phyloP scores from a whole-genome alignment of 257 asterid genomes.

The Fraxinus excelsior region DNA sequence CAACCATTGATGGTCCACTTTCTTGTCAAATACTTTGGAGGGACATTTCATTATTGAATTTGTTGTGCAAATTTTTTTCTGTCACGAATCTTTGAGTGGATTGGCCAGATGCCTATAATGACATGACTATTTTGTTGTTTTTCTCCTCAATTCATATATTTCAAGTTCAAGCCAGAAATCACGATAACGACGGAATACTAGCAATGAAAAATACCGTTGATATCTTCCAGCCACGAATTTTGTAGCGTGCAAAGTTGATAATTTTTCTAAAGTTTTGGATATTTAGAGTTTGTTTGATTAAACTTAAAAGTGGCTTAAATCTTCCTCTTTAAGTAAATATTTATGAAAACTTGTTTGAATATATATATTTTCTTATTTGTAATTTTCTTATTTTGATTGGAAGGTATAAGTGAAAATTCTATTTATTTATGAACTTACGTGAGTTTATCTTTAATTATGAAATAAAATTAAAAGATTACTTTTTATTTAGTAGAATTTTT shows the following conservation, averaged over 20 bases:
- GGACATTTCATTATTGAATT: no score
- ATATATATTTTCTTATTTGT: no score
- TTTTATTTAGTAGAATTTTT: not conserved
- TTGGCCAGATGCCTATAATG: conserved; percentile 22
- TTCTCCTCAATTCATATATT: not conserved
- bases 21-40: conserved; percentile 14
- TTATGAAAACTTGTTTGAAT: not conserved
- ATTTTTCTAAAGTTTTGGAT: no score
- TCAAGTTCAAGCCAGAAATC: not conserved
- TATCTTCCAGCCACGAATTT: no score
- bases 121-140: conserved; percentile 28
- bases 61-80: no score
- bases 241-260: no score
- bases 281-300: no score
- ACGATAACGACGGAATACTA: not conserved
- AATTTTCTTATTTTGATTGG: not conserved
- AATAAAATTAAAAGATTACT: not conserved
- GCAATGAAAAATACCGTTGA: not conserved
- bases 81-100: no score
- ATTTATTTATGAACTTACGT: not conserved
- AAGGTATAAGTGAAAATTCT: not conserved
- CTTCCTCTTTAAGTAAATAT: not conserved
- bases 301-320: no score
- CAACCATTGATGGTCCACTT: conserved; percentile 15
- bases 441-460: not conserved